Base-by-base conservation (phyloP, 176 grass and related monocot genomes). In the Lolium multiflorum region DNA sequence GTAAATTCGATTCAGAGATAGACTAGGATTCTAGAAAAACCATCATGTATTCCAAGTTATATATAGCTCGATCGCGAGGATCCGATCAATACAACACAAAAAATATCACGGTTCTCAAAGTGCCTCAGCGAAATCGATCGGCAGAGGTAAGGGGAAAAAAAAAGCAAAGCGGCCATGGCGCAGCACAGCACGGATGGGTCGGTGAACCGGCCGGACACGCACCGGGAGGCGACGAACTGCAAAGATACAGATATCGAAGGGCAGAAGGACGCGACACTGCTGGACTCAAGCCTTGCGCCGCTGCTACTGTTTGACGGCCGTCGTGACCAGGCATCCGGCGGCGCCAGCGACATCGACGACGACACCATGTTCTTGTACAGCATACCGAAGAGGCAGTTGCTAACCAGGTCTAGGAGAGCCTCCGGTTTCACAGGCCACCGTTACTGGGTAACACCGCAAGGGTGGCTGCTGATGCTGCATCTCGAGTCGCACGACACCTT, bases 241-340 rank as follows among this genome's bases (percentile, higher is more conserved):
- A 31, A 14, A 31, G 61, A 28, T 28, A 28, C 28, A 28, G 13
- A 66, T 0, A 43, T 0, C 13, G 13, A 3, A 31, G 62, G 26
- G 25, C 26, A 31, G 2, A 16, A 16, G 2, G 62, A 35, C 3
- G 15, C 24, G 15, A 38, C 64, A 37, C 11, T 43, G 1, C 41
- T 73, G 70, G 70, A 73, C 24, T 43, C 41, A 47, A 48, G 70
- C 20, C 70, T 73, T 24, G 70, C 70, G 38, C 68, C 68, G 68
- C 39, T 71, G 18, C 68, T 71, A 3, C 68, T 71, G 5, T 71
- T 71, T 5, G 41, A 72, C n/a, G 4, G n/a, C 41, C 41, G 65
- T 39, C 11, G 7, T 39, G 65, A 3, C 28, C 28, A 67, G 64
- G 6, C 41, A n/a, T 2, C 18, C 55, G 55, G 1, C 18, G 55